Evolutionary conservation across 768 basidiomycete species (phyloP).

Genomic region (Stropharia rugosoannulata): DNA sequence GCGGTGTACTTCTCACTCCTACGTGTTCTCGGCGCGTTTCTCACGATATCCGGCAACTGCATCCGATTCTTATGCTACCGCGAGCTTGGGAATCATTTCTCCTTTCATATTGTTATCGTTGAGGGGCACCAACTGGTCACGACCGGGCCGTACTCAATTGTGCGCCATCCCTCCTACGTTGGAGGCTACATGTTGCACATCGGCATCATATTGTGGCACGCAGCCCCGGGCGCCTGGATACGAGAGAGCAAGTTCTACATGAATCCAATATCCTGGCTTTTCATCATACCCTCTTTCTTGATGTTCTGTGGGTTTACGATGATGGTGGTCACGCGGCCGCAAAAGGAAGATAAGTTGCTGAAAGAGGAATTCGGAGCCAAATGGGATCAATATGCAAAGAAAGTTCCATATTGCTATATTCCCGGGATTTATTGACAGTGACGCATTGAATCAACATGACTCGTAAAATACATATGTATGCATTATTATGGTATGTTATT

Average conservation of each 20-base stretch:
- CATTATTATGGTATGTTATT: no score
- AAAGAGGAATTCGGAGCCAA: constrained; percentile 1
- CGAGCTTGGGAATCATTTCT: constrained; percentile 36
- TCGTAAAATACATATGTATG: no score
- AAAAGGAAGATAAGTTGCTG: constrained; percentile 3
- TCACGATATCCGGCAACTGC: neutral
- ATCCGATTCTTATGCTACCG: constrained; percentile 37
- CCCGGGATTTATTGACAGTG: constrained; percentile 3
- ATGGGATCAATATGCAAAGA: constrained; percentile 8
- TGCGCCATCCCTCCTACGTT: constrained; percentile 34
- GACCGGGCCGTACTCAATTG: constrained; percentile 28
- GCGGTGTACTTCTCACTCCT: neutral
- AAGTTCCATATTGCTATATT: neutral
- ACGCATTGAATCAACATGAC: no score
- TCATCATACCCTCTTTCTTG: neutral
- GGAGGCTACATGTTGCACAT: neutral
- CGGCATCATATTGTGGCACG: constrained; percentile 1
- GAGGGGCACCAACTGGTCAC: constrained; percentile 25
- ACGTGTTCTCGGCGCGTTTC: neutral
- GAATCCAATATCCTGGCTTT: neutral
- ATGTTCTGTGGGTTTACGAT: neutral
- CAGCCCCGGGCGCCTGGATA: constrained; percentile 7
- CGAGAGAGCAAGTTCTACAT: constrained; percentile 2
- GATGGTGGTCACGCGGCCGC: neutral
- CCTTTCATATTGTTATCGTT: constrained; percentile 33